Base-by-base conservation (phyloP, 352 stramenopile species). In the Thraustochytrium sp. region DNA sequence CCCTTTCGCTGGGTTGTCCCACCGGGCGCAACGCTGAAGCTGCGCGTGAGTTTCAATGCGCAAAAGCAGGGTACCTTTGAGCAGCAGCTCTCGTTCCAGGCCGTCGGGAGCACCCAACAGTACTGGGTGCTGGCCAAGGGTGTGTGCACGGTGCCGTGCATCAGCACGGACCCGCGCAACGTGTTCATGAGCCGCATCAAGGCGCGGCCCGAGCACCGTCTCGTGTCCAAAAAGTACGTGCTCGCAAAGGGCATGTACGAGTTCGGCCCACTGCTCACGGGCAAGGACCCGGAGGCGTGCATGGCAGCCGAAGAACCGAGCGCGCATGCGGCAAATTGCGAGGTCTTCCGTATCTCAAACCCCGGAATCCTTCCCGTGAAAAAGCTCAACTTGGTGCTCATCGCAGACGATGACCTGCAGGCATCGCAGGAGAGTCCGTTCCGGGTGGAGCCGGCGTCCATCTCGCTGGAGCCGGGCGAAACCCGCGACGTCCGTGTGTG, bases 171-270 rank as follows among this genome's bases (percentile, higher is more conserved):
- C 72, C 94, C 94, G 11, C 88, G 93, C 46, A 97, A 97, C 80
- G 91, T 98, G 2, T 98, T 98, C 80, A 98, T 98, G 94, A 91
- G 89, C 54, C 91, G 94, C 18, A 86, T 96, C 21, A 97, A 97
- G 85, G 91, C 88, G 40, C 86, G 88, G 9, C 86, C 89, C 37
- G 91, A 94, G 29, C 77, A 86, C 5, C 80, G 85, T 9, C 90
- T 93, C 85, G 89, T 95, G 21, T 87, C 91, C 5, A 97, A 97
- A 76, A 94, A 95, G n/a, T 98, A 94, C 64, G 91, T 98, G 1
- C 76, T 95, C 2, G 92, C 92, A 0, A 92, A 89, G 61, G 92
- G 92, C 55, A 87, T 91, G 74, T 98, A 97, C 84, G 93, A 97
- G 55, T 98, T 98, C 73, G 94, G 94, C 0, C 93, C 94, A 3